These are phyloP conservation scores for Phoma herbarum DNA, from an alignment of 2,329 filamentous ascomycete genomes.

Conservation along the genomic window DNA sequence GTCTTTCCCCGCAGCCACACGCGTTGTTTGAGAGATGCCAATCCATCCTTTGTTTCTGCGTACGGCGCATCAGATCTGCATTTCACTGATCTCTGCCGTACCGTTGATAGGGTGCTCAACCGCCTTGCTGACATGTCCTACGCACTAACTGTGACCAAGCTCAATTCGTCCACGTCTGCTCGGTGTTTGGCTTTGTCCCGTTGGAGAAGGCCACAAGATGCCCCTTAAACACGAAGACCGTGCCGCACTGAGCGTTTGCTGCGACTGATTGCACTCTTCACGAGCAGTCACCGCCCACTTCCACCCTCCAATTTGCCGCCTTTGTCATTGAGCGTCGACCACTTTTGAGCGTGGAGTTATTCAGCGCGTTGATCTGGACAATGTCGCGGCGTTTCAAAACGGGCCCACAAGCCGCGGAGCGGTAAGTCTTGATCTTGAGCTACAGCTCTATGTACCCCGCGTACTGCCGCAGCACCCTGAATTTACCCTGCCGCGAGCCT, in stretches of 20 bases:
- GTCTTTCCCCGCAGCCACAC: constrained; percentile 19
- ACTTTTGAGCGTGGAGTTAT: not conserved
- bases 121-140: constrained; percentile 36
- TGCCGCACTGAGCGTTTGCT: constrained; percentile 16
- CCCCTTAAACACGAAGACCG: constrained; percentile 18
- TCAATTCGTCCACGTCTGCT: constrained; percentile 18
- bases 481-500: constrained; percentile 24
- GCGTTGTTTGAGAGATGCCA: not conserved
- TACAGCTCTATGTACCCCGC: constrained; percentile 24
- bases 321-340: not conserved
- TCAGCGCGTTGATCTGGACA: constrained; percentile 20
- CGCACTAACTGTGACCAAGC: constrained; percentile 26
- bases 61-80: constrained; percentile 18
- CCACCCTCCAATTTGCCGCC: constrained; percentile 11
- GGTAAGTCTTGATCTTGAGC: constrained; percentile 6
- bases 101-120: constrained; percentile 21
- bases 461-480: constrained; percentile 25
- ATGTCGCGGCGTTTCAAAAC: constrained; percentile 23
- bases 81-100: constrained; percentile 20
- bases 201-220: constrained; percentile 14
- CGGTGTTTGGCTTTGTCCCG: constrained; percentile 15
- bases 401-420: constrained; percentile 21
- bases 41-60: constrained; percentile 13
- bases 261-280: constrained; percentile 4
- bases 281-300: constrained; percentile 4